A percentile compares a stretch with the other conserved stretches of the same genome.
Conservation (phyloP, 805 yeast genomes). For the Ogataea ganodermae region DNA sequence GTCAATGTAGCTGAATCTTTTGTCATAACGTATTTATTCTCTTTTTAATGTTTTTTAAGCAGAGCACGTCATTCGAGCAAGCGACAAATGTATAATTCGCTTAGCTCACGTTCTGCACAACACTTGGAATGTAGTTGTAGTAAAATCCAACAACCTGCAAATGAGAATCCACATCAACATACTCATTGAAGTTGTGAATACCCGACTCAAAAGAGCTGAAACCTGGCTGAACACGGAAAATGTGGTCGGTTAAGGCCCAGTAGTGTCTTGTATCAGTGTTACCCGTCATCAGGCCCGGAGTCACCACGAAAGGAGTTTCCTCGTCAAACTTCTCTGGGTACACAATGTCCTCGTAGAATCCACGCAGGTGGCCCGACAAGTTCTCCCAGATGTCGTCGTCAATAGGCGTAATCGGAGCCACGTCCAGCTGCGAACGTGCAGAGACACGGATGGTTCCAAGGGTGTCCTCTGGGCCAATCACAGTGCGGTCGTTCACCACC, state of each 20-base stretch:
- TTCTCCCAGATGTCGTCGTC: slow-evolving; percentile 50
- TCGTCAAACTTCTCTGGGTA: slow-evolving; percentile 29
- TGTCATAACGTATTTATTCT: too few relatives aligned
- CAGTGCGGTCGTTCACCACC: slow-evolving; percentile 37
- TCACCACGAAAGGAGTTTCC: slow-evolving; percentile 35
- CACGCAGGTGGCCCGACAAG: slow-evolving; percentile 63
- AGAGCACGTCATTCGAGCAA: too few relatives aligned
- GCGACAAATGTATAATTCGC: too few relatives aligned
- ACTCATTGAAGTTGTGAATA: slow-evolving; percentile 68
- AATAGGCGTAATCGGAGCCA: slow-evolving; percentile 49
- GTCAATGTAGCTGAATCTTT: too few relatives aligned
- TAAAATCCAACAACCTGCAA: slow-evolving; percentile 58
- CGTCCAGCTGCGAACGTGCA: slow-evolving; percentile 33
- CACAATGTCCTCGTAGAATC: slow-evolving; percentile 58
- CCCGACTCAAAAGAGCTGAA: slow-evolving; percentile 37
- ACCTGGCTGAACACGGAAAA: slow-evolving; percentile 62
- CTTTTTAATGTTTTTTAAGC: too few relatives aligned
- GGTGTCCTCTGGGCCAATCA: slow-evolving; percentile 19
- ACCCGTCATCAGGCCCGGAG: slow-evolving; percentile 65
- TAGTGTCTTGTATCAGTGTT: slow-evolving; percentile 71
- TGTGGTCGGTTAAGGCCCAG: slow-evolving; percentile 61
- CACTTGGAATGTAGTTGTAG: slow-evolving; percentile 44
- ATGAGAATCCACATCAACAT: slow-evolving; percentile 55
- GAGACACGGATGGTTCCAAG: slow-evolving; percentile 31
- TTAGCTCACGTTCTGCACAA: neutral